These are phyloP conservation scores for Vaccinium vitisidaea DNA, from an alignment of 148 eudicot species.

Conservation along the genomic window DNA sequence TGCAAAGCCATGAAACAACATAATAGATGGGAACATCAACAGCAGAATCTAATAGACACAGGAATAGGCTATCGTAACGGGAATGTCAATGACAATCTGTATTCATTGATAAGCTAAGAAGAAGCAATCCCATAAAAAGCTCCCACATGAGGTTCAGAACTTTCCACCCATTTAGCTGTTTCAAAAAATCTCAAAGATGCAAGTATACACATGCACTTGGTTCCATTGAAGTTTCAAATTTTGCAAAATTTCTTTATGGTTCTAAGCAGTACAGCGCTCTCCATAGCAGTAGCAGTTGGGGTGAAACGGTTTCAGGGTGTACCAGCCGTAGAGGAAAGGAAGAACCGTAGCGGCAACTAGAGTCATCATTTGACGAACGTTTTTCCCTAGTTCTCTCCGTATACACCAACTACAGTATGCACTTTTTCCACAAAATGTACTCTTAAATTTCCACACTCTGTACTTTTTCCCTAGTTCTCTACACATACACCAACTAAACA, in stretches of 20 bases:
- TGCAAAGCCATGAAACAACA: constrained; percentile 27
- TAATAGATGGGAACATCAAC: background rate
- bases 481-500: too few relatives aligned
- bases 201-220: background rate
- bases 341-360: background rate
- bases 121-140: background rate
- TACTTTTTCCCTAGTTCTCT: too few relatives aligned
- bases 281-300: background rate
- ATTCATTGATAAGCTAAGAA: background rate
- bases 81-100: background rate
- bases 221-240: background rate
- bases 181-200: background rate
- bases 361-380: background rate
- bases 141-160: background rate
- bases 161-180: background rate
- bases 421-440: background rate
- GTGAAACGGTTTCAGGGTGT: background rate
- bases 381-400: background rate
- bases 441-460: too few relatives aligned
- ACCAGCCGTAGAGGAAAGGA: background rate
- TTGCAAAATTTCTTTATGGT: background rate
- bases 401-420: too few relatives aligned
- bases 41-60: background rate
- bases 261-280: background rate
- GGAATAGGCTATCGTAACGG: background rate